Conservation (phyloP, 257 asterid genomes). For the Gentiana macrophylla region DNA sequence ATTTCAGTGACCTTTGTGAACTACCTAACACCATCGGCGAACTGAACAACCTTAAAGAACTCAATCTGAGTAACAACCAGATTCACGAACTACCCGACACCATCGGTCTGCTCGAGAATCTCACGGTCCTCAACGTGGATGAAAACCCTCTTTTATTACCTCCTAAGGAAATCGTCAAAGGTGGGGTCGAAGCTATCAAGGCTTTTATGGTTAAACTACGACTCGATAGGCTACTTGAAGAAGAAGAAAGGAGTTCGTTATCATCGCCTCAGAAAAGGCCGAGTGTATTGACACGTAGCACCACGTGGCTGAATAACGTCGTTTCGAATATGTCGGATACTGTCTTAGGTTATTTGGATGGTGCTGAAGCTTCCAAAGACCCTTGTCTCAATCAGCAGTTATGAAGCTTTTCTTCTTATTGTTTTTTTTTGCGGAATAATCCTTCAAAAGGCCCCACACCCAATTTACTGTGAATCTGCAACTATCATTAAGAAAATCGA, state of each 20-base stretch:
- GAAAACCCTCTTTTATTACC: conserved; percentile 78
- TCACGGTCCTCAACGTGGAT: conserved; percentile 53
- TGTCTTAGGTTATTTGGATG: conserved; percentile 49
- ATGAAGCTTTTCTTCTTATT: conserved; percentile 17
- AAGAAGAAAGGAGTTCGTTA: conserved; percentile 25
- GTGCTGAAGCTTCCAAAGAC: conserved; percentile 31
- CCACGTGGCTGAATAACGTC: conserved; percentile 53
- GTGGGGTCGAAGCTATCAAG: conserved; percentile 64
- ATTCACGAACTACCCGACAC: conserved; percentile 63
- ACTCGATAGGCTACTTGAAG: conserved; percentile 46
- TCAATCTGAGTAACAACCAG: conserved; percentile 92
- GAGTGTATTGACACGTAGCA: conserved; percentile 47
- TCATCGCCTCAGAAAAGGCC: conserved; percentile 24
- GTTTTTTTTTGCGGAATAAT: too few relatives aligned
- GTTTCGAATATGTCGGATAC: conserved; percentile 46
- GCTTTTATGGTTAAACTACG: conserved; percentile 53
- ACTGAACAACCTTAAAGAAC: conserved; percentile 63
- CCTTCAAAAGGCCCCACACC: too few relatives aligned
- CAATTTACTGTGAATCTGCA: too few relatives aligned
- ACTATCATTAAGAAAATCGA: too few relatives aligned
- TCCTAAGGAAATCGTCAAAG: conserved; percentile 54
- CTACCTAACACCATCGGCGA: conserved; percentile 71
- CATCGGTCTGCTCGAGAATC: conserved; percentile 49
- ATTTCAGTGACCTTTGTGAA: conserved; percentile 67
- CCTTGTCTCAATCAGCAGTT: conserved; percentile 59